phyloP scores from a whole-genome alignment of 257 asterid genomes.

The Solanum virginianum region DNA sequence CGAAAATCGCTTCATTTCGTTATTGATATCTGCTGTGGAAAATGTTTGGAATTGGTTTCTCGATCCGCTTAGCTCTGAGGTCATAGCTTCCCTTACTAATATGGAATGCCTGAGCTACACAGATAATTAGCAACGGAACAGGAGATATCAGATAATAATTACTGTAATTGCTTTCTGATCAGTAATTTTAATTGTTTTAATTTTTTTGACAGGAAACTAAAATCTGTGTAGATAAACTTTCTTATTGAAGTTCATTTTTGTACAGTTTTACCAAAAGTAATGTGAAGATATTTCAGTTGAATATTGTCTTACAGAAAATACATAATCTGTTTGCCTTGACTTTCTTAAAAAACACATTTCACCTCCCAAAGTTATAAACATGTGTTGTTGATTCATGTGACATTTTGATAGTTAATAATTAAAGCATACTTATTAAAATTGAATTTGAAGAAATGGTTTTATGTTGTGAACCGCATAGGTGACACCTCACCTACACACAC shows the following conservation, averaged over 20 bases:
- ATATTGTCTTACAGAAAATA: not conserved
- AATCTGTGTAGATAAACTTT: not conserved
- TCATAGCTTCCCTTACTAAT: not conserved
- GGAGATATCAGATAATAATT: not conserved
- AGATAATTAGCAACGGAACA: not conserved
- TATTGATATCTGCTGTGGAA: not conserved
- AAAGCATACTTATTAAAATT: not conserved
- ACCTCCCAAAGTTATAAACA: not conserved
- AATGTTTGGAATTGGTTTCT: not conserved
- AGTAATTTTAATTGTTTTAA: not conserved
- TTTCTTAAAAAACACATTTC: not conserved
- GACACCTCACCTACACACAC: too few relatives aligned
- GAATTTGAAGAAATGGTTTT: not conserved
- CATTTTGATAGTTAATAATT: not conserved
- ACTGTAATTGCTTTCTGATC: not conserved
- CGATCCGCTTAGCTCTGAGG: not conserved
- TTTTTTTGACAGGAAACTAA: not conserved
- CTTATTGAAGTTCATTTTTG: not conserved
- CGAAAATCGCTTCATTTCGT: not conserved
- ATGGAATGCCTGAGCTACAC: not conserved
- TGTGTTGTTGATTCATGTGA: not conserved
- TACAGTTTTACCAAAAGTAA: not conserved
- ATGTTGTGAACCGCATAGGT: too few relatives aligned
- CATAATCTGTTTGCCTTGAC: not conserved
- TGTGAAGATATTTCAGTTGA: not conserved